A percentile compares a stretch with the other conserved stretches of the same genome.
Conservation (phyloP, 176 grass and related monocot species). For the Oryza meridionalis region DNA sequence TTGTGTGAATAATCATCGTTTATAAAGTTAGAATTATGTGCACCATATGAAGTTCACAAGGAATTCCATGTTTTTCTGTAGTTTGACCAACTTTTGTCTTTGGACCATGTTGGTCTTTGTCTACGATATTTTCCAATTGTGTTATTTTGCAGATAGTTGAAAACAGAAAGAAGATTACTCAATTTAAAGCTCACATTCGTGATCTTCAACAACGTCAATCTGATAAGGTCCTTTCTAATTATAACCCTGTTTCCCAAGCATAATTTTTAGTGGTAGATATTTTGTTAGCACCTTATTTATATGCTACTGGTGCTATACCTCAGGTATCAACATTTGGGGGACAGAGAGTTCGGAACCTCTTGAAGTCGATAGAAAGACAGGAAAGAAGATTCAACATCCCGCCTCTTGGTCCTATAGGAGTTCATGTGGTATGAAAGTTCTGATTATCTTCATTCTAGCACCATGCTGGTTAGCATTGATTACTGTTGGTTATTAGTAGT, state of each 20-base stretch:
- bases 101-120: conserved; percentile 31
- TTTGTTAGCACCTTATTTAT: conserved; percentile 27
- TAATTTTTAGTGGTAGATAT: not conserved
- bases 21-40: not conserved
- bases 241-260: not conserved
- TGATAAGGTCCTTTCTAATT: conserved; percentile 54
- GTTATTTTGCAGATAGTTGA: conserved; percentile 60
- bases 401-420: conserved; percentile 90
- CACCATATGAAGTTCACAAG: conserved; percentile 16
- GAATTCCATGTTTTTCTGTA: not conserved
- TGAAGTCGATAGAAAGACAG: conserved; percentile 64
- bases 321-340: conserved; percentile 86
- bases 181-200: conserved; percentile 49
- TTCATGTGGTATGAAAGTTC: conserved; percentile 69
- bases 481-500: conserved; percentile 14
- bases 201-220: conserved; percentile 63
- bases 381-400: conserved; percentile 59
- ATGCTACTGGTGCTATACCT: conserved; percentile 20
- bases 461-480: conserved; percentile 2
- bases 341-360: conserved; percentile 61
- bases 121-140: conserved; percentile 26
- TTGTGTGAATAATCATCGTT: not conserved
- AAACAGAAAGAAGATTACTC: conserved; percentile 35
- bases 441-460: conserved; percentile 33
- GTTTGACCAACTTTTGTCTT: conserved; percentile 27